Evolutionary conservation across 257 asterid genomes (phyloP), one percentile per base, ranked within the genome.

Genomic region (Leonotis leonurus): DNA sequence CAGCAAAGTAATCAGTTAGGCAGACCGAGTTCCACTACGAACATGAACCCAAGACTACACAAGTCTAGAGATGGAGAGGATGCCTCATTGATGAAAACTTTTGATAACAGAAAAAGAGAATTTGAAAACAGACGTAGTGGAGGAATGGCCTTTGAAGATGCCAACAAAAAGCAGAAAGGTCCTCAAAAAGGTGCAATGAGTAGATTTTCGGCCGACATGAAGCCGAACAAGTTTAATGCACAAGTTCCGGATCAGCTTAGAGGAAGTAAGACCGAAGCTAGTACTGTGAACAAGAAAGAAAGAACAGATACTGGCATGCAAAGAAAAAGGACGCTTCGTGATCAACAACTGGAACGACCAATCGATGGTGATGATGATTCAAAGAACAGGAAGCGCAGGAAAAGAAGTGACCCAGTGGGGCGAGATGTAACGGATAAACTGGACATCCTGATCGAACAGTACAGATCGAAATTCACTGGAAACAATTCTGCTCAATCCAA

Each of bases 361-460:
- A 75, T 67, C 51, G 84, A 72, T 62, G 70, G 53, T n/a, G 56
- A 53, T 8, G 78, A 60, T n/a, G 36, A 50, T 43, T 62, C 25
- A 1, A 75, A 70, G 57, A 69, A 33, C 25, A 77, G 71, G 59
- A 87, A 83, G 67, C 80, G 81, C 56, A 73, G 72, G 41, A 88
- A 80, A 66, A 86, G 59, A 68, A 90, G 72, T 4, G 89, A 89
- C 16, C 86, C 95, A 0, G 65, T 84, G 76, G 98, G 98, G 29
- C 81, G 85, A 14, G 98, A 89, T 71, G 78, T 64, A 13, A 65
- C 16, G 17, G 98, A 92, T 74, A 92, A 80, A 46, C 90, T 92
- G 1, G 97, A 92, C 67, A 2, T 73, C 72, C 81, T 92, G 67
- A 92, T 92, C 5, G 89, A 89, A 50, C 83, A 84, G 54, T 92